Evolutionary conservation across 371 early-diverging fungal genomes (phyloP).

Genomic region (Apophysomyces variabilis): DNA sequence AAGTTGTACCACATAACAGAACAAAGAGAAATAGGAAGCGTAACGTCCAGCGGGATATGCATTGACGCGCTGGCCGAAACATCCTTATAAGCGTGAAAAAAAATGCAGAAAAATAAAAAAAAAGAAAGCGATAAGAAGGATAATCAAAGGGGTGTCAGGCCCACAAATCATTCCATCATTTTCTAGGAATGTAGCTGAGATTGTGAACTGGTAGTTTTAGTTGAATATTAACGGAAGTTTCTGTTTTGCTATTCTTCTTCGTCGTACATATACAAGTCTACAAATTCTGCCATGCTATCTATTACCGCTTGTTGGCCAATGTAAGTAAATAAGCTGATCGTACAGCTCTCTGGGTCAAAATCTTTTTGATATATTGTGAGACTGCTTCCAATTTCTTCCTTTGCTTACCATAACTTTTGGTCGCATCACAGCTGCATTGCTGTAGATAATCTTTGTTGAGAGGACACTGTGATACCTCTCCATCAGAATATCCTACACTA

Average conservation of each 20-base stretch:
- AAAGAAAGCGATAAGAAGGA: not conserved
- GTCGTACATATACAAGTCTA: conserved; percentile 3
- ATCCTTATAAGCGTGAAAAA: not conserved
- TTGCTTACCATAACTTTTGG: conserved; percentile 31
- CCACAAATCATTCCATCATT: not conserved
- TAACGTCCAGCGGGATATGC: conserved; percentile 3
- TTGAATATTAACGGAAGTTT: not conserved
- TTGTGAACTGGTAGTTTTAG: not conserved
- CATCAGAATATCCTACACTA: conserved; percentile 77
- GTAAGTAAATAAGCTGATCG: conserved; percentile 22
- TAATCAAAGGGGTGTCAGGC: not conserved
- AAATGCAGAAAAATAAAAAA: not conserved
- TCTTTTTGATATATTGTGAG: conserved; percentile 14
- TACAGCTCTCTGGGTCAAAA: conserved; percentile 33
- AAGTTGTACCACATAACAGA: not conserved
- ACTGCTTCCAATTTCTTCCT: not conserved
- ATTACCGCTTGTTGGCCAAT: conserved; percentile 18
- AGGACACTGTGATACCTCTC: conserved; percentile 48
- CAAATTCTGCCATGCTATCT: conserved; percentile 26
- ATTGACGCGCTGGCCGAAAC: conserved; percentile 7
- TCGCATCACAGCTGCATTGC: conserved; percentile 39
- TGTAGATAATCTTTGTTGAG: conserved; percentile 18
- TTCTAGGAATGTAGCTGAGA: conserved; percentile 7
- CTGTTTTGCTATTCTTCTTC: not conserved
- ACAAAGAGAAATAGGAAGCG: conserved; percentile 1